These are phyloP conservation scores for Arachnomyces sp. DNA, from an alignment of 2,329 filamentous ascomycete genomes.

Conservation along the genomic window DNA sequence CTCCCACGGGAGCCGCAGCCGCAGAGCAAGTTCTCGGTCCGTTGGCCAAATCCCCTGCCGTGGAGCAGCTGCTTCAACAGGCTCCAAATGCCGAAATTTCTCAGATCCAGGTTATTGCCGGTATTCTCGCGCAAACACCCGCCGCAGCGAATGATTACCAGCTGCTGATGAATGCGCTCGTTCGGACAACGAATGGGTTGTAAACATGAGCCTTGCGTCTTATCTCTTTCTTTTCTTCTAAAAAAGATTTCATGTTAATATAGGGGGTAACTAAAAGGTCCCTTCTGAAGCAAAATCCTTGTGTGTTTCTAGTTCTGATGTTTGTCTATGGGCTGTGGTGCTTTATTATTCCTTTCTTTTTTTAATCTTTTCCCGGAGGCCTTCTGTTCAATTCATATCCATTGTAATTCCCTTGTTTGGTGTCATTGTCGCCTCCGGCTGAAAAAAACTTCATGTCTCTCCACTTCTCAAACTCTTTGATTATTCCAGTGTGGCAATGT, in stretches of 20 bases:
- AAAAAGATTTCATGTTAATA: no score
- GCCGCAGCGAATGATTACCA: slow-evolving; percentile 54
- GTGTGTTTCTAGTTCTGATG: not conserved
- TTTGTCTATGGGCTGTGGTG: not conserved
- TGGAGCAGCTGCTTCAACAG: slow-evolving; percentile 62
- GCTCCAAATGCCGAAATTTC: slow-evolving; percentile 60
- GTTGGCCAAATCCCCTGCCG: slow-evolving; percentile 56
- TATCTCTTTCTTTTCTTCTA: not conserved
- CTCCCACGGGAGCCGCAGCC: slow-evolving; percentile 44
- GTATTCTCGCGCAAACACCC: slow-evolving; percentile 60
- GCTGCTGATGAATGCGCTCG: slow-evolving; percentile 35
- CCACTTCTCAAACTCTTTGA: not conserved
- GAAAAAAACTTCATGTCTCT: slow-evolving; percentile 1
- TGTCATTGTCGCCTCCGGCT: not conserved
- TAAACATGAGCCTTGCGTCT: slow-evolving; percentile 6
- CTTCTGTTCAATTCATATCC: not conserved
- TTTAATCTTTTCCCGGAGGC: not conserved
- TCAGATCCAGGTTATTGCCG: slow-evolving; percentile 67
- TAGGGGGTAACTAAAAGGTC: no score
- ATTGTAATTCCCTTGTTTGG: not conserved
- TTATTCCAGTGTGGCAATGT: slow-evolving; percentile 1
- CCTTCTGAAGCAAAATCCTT: no score
- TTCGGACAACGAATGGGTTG: slow-evolving; percentile 28
- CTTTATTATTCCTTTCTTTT: slow-evolving; percentile 7
- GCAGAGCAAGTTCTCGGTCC: slow-evolving; percentile 59